A percentile compares a stretch with the other conserved stretches of the same genome.
These are phyloP conservation scores for Colletotrichum paranaense DNA, from an alignment of 2,329 filamentous ascomycete genomes.

Conservation along the genomic window DNA sequence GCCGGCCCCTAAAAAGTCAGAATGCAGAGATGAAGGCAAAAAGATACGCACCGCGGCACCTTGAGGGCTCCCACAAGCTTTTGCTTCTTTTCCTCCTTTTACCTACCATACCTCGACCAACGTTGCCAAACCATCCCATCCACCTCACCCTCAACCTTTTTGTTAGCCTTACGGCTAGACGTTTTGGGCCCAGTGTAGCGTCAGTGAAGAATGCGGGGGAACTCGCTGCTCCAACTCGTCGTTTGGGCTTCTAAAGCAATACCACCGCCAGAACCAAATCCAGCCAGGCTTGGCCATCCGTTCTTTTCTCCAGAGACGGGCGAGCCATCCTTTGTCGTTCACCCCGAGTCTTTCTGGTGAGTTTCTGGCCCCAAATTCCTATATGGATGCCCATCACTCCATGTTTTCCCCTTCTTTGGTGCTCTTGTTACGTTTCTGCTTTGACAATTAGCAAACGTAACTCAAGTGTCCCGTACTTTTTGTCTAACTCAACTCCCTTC, in stretches of 20 bases:
- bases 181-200: background rate
- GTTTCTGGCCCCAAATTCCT: background rate
- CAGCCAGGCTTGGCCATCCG: too few relatives aligned
- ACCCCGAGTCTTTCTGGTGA: background rate
- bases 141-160: background rate
- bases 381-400: background rate
- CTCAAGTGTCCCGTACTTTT: background rate
- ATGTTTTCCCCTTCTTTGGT: background rate
- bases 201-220: constrained; percentile 2
- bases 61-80: background rate
- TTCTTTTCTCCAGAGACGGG: background rate
- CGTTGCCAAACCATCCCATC: background rate
- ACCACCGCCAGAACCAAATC: background rate
- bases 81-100: background rate
- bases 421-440: background rate
- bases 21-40: background rate
- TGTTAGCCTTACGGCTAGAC: background rate
- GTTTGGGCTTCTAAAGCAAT: background rate
- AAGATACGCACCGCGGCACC: background rate
- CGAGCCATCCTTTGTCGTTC: background rate
- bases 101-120: background rate
- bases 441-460: background rate
- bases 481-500: background rate
- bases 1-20: background rate
- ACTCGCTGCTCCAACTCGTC: background rate